Percentiles rank a stretch among this genome's conserved stretches.
phyloP scores from a whole-genome alignment of 2,329 filamentous ascomycete species.

The Fusarium subtropicale region DNA sequence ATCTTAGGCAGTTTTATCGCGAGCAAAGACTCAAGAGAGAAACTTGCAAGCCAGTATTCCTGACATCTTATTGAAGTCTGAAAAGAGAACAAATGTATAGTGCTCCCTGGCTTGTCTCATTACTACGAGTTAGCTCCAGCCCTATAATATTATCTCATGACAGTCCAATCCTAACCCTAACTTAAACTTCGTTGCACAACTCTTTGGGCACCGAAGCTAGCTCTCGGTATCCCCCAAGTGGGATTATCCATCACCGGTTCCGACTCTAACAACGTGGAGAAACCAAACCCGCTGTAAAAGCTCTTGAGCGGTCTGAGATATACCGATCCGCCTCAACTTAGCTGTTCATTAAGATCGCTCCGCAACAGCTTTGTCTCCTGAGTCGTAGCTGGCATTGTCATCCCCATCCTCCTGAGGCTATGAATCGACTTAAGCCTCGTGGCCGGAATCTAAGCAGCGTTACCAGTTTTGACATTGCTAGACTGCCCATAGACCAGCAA shows the following conservation, averaged over 20 bases:
- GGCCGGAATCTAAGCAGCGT: background rate
- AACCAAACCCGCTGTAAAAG: background rate
- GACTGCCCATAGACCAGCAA: background rate
- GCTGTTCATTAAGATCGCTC: background rate
- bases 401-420: background rate
- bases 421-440: background rate
- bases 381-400: background rate
- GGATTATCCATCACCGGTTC: background rate
- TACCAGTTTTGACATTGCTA: background rate
- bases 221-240: background rate
- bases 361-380: background rate
- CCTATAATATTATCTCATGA: background rate
- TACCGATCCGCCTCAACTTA: background rate
- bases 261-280: background rate
- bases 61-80: background rate
- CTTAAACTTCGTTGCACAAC: background rate
- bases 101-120: fast-evolving
- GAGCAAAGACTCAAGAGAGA: background rate
- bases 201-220: background rate
- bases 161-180: background rate
- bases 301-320: background rate
- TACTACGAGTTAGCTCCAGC: background rate
- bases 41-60: background rate
- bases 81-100: background rate
- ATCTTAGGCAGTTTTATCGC: background rate